Evolutionary conservation across 805 yeast genomes (phyloP), one percentile per base, ranked within the genome.

Genomic region (Teunomyces pallodes): DNA sequence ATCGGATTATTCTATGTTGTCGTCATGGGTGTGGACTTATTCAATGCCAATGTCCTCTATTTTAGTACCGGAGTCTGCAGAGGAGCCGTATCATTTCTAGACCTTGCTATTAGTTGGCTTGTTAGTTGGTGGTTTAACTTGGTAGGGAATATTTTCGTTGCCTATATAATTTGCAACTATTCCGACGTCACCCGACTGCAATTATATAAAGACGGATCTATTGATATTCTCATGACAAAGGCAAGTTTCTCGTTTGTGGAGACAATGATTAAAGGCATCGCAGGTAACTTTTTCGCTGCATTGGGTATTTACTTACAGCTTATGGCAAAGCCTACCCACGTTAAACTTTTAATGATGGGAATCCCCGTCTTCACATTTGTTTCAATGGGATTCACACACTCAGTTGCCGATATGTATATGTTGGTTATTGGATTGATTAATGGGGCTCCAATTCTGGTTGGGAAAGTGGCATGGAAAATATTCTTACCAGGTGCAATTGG

Each of bases 391-490:
- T 88, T 82, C 65, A 82, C 88, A 2, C 95, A 88, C 60, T 81
- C 82, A 1, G 90, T 88, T 7, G 96, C 95, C 0, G 96, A 88
- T 62, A 86, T 88, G 94, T 83, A 74, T 54, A 54, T 86, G 46
- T 61, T 84, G 4, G 81, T 84, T 7, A 79, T 82, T 53, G 95
- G 88, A 0, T 65, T 86, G 60, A 72, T 87, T 42, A 86, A 85
- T 63, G 80, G 84, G 12, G 86, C 88, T 1, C 76, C 80, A 2
- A 69, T 83, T 7, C 70, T 84, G 0, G 88, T 86, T 32, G 87
- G 83, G 0, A 64, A 67, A 8, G 84, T 82, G 49, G 81, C 85
- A 9, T 87, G 94, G 95, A 87, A 82, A 60, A 66, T 84, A 0
- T 68, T 87, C 55, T 66, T 88, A 8, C 88, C 95, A 0, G 89